A percentile compares a stretch with the other conserved stretches of the same genome.
Evolutionary conservation across 345 rosid genomes (phyloP).

Genomic region (Psidium guajava): DNA sequence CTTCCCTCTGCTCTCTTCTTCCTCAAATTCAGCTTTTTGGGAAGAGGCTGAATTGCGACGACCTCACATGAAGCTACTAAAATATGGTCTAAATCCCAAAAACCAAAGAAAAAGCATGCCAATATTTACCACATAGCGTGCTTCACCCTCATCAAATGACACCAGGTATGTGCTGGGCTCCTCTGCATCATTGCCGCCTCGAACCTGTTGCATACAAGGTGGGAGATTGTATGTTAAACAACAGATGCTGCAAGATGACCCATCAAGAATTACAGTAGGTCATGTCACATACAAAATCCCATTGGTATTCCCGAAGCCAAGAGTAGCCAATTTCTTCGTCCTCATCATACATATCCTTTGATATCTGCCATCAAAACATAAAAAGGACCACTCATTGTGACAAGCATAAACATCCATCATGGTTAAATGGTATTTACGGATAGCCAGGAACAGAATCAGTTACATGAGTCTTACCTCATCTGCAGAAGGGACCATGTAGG

Average conservation of each 20-base stretch:
- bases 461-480: constrained; percentile 53
- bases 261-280: not conserved
- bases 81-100: not conserved
- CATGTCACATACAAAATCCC: constrained; percentile 65
- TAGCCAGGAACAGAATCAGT: not conserved
- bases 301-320: constrained; percentile 88
- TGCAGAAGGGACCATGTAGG: constrained; percentile 78
- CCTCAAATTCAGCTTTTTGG: constrained; percentile 68
- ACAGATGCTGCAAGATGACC: not conserved
- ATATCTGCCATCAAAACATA: constrained; percentile 37
- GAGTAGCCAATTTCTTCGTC: constrained; percentile 68
- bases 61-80: not conserved
- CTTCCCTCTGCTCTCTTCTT: constrained; percentile 93
- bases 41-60: constrained; percentile 59
- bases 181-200: constrained; percentile 49
- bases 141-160: constrained; percentile 59
- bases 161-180: constrained; percentile 73
- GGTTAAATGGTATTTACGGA: not conserved
- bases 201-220: constrained; percentile 32
- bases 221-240: not conserved
- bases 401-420: not conserved
- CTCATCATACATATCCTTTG: constrained; percentile 69
- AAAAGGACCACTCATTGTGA: not conserved
- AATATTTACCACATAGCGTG: constrained; percentile 67
- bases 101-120: not conserved